phyloP scores from a whole-genome alignment of 305 asterid genomes.

The Fraxinus xanthoxyloides region DNA sequence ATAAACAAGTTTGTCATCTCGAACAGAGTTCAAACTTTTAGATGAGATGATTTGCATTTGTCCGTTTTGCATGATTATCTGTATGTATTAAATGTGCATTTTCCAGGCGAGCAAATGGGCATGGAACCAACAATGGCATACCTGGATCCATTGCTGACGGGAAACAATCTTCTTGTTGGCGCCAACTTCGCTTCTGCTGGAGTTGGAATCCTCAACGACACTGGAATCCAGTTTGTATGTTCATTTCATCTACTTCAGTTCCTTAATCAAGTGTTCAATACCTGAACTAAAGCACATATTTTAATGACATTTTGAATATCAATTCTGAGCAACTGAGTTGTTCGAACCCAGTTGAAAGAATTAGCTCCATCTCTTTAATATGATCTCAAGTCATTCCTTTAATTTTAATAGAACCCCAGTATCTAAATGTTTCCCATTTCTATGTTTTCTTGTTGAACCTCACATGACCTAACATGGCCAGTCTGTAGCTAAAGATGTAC shows the following conservation, averaged over 20 bases:
- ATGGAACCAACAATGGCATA: conserved; percentile 58
- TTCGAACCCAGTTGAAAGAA: background rate
- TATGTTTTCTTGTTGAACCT: background rate
- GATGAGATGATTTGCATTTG: background rate
- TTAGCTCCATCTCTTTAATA: background rate
- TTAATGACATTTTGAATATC: background rate
- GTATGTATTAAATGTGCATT: background rate
- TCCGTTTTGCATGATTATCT: background rate
- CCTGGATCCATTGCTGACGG: conserved; percentile 51
- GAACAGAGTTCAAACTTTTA: background rate
- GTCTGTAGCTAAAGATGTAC: background rate
- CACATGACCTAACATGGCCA: background rate
- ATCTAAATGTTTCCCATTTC: background rate
- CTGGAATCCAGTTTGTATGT: conserved; percentile 75
- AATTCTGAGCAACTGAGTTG: background rate
- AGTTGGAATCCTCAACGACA: conserved; percentile 76
- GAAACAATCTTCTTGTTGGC: conserved; percentile 63
- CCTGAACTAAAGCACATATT: too few relatives aligned
- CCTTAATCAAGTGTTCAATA: background rate
- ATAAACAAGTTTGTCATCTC: background rate
- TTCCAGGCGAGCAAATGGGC: conserved; percentile 55
- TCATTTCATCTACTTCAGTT: background rate
- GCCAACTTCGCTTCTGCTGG: conserved; percentile 85
- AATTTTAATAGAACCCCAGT: background rate
- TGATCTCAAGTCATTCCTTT: background rate